Evolutionary conservation across 2,329 filamentous ascomycete genomes (phyloP).

Genomic region (Hypocrella siamensis): DNA sequence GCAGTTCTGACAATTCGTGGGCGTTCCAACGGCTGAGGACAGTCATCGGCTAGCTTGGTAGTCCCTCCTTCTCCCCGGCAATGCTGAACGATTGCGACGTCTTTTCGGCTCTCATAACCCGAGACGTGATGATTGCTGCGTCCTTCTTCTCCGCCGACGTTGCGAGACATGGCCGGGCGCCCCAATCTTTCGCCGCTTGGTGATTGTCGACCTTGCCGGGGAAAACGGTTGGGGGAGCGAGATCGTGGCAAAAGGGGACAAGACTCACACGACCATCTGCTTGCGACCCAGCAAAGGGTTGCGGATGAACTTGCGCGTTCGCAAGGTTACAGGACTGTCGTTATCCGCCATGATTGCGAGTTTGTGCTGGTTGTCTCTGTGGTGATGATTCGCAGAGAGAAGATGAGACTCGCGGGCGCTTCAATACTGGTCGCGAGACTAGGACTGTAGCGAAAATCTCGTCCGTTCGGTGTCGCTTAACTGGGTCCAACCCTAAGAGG

Average conservation of each 20-base stretch:
- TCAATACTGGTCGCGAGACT: slow-evolving; percentile 12
- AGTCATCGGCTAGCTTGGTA: no score
- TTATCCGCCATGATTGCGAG: slow-evolving; percentile 75
- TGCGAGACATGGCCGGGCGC: no score
- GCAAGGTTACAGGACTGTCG: slow-evolving; percentile 64
- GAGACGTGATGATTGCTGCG: no score
- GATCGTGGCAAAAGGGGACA: neutral
- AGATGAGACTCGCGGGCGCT: slow-evolving; percentile 13
- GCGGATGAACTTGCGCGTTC: slow-evolving; percentile 99
- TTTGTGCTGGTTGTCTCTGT: slow-evolving; percentile 17
- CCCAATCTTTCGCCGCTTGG: no score
- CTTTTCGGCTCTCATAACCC: no score
- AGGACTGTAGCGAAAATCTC: slow-evolving; percentile 17
- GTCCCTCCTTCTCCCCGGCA: no score
- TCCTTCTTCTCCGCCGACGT: no score
- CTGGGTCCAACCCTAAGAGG: slow-evolving; percentile 30
- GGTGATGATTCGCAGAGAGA: slow-evolving; percentile 9
- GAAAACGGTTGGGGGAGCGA: no score
- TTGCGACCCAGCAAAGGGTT: slow-evolving; percentile 97
- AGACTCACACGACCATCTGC: slow-evolving; percentile 98
- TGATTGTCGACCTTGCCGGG: slow-evolving; percentile 2
- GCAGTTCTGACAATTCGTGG: no score
- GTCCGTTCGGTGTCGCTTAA: slow-evolving; percentile 24
- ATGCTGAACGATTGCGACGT: no score
- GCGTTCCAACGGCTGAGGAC: no score